Conservation (phyloP, 1,284 basidiomycete species). For the Ganoderma multipileum region DNA sequence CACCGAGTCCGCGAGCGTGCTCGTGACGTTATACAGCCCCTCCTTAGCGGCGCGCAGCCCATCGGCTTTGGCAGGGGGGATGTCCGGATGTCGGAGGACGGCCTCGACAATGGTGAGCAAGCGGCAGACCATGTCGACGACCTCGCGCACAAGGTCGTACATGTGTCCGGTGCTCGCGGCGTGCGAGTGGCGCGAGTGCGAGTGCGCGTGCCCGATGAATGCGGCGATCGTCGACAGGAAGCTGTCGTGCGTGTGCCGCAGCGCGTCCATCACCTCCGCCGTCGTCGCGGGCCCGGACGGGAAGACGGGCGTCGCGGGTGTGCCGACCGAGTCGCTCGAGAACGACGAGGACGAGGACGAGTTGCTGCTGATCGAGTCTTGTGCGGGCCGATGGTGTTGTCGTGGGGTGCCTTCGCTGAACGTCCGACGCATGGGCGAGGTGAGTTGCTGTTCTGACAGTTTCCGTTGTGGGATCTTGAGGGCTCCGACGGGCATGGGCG, state of each 20-base stretch:
- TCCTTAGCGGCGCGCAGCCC: conserved; percentile 79
- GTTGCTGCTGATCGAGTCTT: conserved; percentile 66
- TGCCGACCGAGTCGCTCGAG: conserved; percentile 47
- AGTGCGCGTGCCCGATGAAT: conserved; percentile 96
- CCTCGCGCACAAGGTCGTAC: conserved; percentile 93
- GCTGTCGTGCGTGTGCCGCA: conserved; percentile 84
- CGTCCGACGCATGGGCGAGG: conserved; percentile 24
- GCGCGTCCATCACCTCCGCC: conserved; percentile 70
- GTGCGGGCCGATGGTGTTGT: conserved; percentile 54
- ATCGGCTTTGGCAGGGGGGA: conserved; percentile 61
- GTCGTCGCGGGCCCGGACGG: conserved; percentile 74
- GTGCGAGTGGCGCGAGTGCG: conserved; percentile 87
- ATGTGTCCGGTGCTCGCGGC: conserved; percentile 92
- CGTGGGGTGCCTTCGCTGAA: conserved; percentile 20
- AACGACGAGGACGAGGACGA: conserved; percentile 74
- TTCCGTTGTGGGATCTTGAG: conserved; percentile 25
- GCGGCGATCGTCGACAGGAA: conserved; percentile 95
- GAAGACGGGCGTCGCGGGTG: conserved; percentile 60
- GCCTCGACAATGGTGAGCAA: conserved; percentile 93
- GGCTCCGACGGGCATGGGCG: conserved; percentile 38
- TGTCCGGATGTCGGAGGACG: conserved; percentile 74
- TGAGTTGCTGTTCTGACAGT: conserved; percentile 28
- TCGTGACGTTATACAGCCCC: conserved; percentile 85
- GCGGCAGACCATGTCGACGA: conserved; percentile 92
- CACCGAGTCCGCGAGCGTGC: conserved; percentile 88